These are phyloP conservation scores for Stagonosporopsis chrysanthemi DNA, from an alignment of 2,329 filamentous ascomycete genomes.

Conservation along the genomic window DNA sequence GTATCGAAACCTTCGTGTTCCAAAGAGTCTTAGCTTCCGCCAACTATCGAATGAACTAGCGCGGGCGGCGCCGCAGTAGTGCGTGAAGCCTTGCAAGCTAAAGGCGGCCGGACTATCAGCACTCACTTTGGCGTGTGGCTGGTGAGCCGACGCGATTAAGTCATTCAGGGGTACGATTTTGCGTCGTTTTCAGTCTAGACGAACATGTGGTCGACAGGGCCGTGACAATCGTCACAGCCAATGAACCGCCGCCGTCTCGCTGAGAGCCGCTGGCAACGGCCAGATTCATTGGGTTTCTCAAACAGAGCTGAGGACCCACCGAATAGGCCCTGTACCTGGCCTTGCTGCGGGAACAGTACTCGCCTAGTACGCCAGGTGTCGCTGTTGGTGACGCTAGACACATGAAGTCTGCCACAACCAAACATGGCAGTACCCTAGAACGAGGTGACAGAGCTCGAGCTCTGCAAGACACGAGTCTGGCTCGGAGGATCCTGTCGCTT, in stretches of 20 bases:
- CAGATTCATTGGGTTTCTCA: conserved; percentile 1
- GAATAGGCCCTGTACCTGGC: conserved; percentile 7
- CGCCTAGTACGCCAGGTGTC: conserved; percentile 10
- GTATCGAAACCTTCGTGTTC: conserved; percentile 13
- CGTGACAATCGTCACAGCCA: conserved; percentile 1
- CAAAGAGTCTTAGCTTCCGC: conserved; percentile 10
- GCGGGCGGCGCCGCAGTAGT: conserved; percentile 21
- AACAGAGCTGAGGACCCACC: conserved; percentile 15
- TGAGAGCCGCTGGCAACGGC: conserved; percentile 7
- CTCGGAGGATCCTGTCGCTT: conserved; percentile 14
- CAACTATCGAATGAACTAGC: conserved; percentile 15
- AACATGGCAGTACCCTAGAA: conserved; percentile 19
- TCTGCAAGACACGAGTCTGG: conserved; percentile 7
- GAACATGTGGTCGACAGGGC: conserved; percentile 5
- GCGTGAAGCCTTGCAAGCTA: conserved; percentile 6
- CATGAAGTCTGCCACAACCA: conserved; percentile 12
- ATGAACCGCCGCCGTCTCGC: conserved; percentile 1
- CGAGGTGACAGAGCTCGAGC: conserved; percentile 15
- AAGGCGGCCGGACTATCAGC: conserved; percentile 12
- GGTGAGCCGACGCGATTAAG: conserved; percentile 9
- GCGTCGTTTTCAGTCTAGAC: conserved; percentile 7
- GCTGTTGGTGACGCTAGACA: conserved; percentile 19
- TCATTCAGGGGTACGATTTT: conserved; percentile 6
- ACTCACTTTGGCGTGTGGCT: conserved; percentile 12
- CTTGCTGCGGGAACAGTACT: conserved; percentile 2